Evolutionary conservation across 805 yeast genomes (phyloP).

Genomic region (Tetrapisispora taiwanensis): DNA sequence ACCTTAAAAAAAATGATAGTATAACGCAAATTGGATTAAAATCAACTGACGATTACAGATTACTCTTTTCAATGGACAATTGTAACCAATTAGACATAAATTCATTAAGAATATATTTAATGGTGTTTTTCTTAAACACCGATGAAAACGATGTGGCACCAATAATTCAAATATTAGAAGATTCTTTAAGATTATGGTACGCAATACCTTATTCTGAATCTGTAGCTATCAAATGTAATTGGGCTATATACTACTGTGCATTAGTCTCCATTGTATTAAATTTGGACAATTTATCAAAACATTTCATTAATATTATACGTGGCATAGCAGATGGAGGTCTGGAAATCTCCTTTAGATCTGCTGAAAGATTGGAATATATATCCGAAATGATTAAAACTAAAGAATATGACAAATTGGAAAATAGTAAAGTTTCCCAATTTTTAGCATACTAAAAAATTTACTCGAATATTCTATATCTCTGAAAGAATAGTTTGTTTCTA

Average conservation of each 20-base stretch:
- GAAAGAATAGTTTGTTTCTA: too few species aligned
- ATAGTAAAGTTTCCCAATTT: constrained; percentile 1
- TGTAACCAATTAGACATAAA: constrained; percentile 1
- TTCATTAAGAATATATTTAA: constrained; percentile 4
- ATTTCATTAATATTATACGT: constrained; percentile 4
- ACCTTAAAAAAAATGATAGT: background rate
- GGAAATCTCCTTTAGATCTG: constrained; percentile 4
- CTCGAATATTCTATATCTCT: too few species aligned
- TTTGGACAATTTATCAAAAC: constrained; percentile 1
- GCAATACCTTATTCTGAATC: constrained; percentile 5
- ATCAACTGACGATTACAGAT: constrained; percentile 3
- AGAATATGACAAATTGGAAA: background rate
- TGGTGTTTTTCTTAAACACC: constrained; percentile 5
- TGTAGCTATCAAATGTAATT: constrained; percentile 4
- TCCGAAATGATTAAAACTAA: background rate
- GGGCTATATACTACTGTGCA: constrained; percentile 7
- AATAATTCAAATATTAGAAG: constrained; percentile 2
- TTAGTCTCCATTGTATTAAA: constrained; percentile 2
- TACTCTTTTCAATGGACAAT: constrained; percentile 6
- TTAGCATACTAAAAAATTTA: background rate
- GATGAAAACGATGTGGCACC: background rate
- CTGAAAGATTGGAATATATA: constrained; percentile 3
- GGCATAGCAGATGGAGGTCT: constrained; percentile 4
- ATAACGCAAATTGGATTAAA: background rate
- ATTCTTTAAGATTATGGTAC: constrained; percentile 5